Base-by-base conservation (phyloP, 345 rosid species). In the Camelina sativa region DNA sequence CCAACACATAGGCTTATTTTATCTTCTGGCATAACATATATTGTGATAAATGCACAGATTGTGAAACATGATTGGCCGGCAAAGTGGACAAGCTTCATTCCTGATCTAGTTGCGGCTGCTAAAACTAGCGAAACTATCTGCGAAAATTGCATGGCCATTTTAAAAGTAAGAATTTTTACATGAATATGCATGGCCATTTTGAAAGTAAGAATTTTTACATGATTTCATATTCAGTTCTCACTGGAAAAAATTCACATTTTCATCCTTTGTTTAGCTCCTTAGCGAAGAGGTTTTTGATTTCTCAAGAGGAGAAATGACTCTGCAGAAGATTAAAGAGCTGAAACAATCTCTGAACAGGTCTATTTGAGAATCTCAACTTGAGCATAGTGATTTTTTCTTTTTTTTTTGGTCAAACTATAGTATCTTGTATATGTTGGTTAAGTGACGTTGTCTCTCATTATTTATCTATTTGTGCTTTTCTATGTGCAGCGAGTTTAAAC, bases 231-330 rank as follows among this genome's bases (percentile, higher is more conserved):
- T 72, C 65, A 23, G 64, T 46, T 66, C 25, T 43, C 23, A 35
- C 40, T 67, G 47, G 28, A 61, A 67, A 61, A 4, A 40, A 44
- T 13, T 76, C 69, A 82, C 65, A 66, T 35, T 46, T 51, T 40
- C 32, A 51, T 66, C 38, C 54, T 38, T 43, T 64, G 44, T 52
- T n/a, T 88, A 96, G 99, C 98, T 96, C 68, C 83, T 96, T 54
- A 96, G 98, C 61, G 99, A 96, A 82, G 99, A 96, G 77, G 99
- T 96, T 74, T 96, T 96, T 82, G 99, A 96, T 84, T 96, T 96
- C 84, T 96, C 99, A 60, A 86, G 96, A 67, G 99, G 99, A 71
- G 98, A 96, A 81, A 92, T 96, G 99, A 96, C 98, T 61, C 98
- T 83, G 65, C 94, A 79, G 83, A 96, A 96, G 85, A 91, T 96